Percentiles rank a stretch among this genome's conserved stretches.
Evolutionary conservation across 371 early-diverging fungal species (phyloP).

Genomic region (Haplosporangium sp.): DNA sequence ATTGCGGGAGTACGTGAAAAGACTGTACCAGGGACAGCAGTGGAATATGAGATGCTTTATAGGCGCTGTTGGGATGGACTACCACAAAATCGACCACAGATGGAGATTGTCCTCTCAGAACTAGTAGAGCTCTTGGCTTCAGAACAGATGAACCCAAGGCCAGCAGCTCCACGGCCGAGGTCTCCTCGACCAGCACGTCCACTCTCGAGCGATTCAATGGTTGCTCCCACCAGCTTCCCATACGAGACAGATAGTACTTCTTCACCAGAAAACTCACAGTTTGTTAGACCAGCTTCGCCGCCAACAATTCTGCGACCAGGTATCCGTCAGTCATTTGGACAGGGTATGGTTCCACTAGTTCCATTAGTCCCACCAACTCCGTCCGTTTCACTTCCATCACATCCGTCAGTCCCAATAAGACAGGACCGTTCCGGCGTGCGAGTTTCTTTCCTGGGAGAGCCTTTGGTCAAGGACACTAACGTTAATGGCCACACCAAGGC

Average conservation of each 20-base stretch:
- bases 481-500: constrained; percentile 20
- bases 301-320: constrained; percentile 17
- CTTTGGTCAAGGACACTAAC: constrained; percentile 11
- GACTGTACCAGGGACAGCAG: constrained; percentile 52
- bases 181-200: constrained; percentile 45
- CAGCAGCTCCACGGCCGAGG: constrained; percentile 35
- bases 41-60: constrained; percentile 56
- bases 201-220: constrained; percentile 51
- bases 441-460: constrained; percentile 40
- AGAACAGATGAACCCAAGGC: constrained; percentile 45
- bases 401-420: constrained; percentile 39
- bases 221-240: constrained; percentile 41
- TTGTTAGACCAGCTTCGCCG: constrained; percentile 30
- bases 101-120: constrained; percentile 54
- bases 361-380: too few species aligned
- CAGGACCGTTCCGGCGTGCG: constrained; percentile 40
- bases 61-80: constrained; percentile 57
- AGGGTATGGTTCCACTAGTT: constrained; percentile 30
- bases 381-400: constrained; percentile 1
- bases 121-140: constrained; percentile 46
- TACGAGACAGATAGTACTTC: constrained; percentile 39
- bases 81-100: constrained; percentile 47
- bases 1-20: constrained; percentile 55
- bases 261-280: constrained; percentile 33
- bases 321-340: constrained; percentile 45